These are phyloP conservation scores for Blastobotrys ciferrii DNA, from an alignment of 1,139 yeast species.

Conservation along the genomic window DNA sequence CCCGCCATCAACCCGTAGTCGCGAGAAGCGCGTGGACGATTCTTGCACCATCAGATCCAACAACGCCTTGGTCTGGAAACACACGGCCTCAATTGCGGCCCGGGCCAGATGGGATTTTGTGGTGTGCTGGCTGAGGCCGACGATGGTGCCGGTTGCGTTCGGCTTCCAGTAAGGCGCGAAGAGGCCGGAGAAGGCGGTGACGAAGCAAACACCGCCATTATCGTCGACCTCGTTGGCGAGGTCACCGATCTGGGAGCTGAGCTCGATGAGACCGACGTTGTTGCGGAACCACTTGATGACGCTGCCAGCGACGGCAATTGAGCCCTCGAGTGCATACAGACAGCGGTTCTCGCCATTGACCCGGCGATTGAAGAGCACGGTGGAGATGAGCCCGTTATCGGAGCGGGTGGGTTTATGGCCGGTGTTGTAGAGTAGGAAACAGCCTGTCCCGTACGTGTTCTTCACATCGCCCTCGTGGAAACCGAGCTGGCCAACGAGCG, in stretches of 20 bases:
- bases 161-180: constrained; percentile 97
- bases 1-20: constrained; percentile 83
- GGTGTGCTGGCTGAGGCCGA: constrained; percentile 89
- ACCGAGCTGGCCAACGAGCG: constrained; percentile 90
- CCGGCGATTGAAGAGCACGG: constrained; percentile 80
- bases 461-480: constrained; percentile 82
- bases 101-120: constrained; percentile 85
- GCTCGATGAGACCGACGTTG: constrained; percentile 76
- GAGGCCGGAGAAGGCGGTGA: constrained; percentile 91
- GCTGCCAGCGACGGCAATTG: constrained; percentile 95
- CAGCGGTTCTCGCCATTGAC: constrained; percentile 46
- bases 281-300: constrained; percentile 94
- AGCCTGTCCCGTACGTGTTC: constrained; percentile 97
- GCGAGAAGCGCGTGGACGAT: constrained; percentile 54
- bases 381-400: constrained; percentile 80
- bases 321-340: constrained; percentile 89
- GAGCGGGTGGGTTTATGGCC: constrained; percentile 60
- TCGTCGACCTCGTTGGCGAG: constrained; percentile 77
- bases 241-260: constrained; percentile 87
- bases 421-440: constrained; percentile 85
- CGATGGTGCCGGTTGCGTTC: constrained; percentile 87
- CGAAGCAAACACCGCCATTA: constrained; percentile 91
- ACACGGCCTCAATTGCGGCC: constrained; percentile 93
- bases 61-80: constrained; percentile 90
- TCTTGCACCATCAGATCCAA: constrained; percentile 87